Evolutionary conservation across 2,329 filamentous ascomycete genomes (phyloP), one percentile per base, ranked within the genome.

Genomic region (Neopestalotiopsis clavispora): DNA sequence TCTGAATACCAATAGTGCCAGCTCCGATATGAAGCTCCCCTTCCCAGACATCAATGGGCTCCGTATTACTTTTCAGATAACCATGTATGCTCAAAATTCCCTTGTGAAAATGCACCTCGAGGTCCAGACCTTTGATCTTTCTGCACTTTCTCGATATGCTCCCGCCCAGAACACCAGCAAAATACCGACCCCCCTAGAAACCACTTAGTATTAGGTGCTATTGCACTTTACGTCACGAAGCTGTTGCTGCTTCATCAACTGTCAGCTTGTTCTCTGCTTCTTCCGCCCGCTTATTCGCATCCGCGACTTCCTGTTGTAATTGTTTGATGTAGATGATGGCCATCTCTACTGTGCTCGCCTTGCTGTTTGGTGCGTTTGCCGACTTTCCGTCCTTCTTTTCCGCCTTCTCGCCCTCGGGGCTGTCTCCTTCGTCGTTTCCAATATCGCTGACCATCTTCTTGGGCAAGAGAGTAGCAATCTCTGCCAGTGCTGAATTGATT

Each of bases 321-420:
- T 91, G 87, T 80, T 94, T 95, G 82, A 99, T 98, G 78, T 98
- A 98, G 68, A 95, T 91, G 75, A 98, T 98, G 1, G 96, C 96
- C 81, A 93, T 91, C 81, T 99, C 96, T n/a, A 99, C 96, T 0
- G 97, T 98, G 74, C 93, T 97, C 1, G 96, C 96, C 80, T 98
- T 99, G 81, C 94, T 98, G 75, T 91, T 94, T 40, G 92, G 90
- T 66, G 89, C 87, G 69, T 82, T 84, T 6, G 79, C 80, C 10
- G 76, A 74, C 67, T 82, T 82, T 60, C 79, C 74, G 70, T 82
- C 80, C 68, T 81, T 81, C 71, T 85, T 86, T 64, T 78, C 80
- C 34, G 71, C 77, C 32, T 77, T 80, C 6, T 77, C 78, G 38
- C 84, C 81, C 77, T 87, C 85, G 74, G 85, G 81, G 1, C 84